phyloP scores from a whole-genome alignment of 352 stramenopile species.

The Phytophthora megakarya region DNA sequence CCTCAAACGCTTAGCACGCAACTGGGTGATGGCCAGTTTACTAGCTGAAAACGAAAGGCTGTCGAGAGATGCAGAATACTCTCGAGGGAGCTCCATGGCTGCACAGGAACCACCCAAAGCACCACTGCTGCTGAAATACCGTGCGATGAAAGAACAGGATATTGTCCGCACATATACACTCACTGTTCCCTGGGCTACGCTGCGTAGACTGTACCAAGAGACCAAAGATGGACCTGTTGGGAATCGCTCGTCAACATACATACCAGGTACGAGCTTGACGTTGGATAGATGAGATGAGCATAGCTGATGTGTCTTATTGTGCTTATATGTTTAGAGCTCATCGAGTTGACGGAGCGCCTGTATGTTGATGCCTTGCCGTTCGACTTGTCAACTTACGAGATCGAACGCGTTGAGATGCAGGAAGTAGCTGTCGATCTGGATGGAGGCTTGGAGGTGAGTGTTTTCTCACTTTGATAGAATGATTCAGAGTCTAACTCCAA shows the following conservation, averaged over 20 bases:
- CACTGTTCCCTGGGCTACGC: conserved; percentile 57
- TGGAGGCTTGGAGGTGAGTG: conserved; percentile 53
- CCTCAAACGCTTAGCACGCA: conserved; percentile 57
- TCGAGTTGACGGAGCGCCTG: conserved; percentile 53
- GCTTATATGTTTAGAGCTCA: conserved; percentile 42
- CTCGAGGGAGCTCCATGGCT: conserved; percentile 1
- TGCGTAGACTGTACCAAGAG: conserved; percentile 51
- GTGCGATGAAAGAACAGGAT: conserved; percentile 43
- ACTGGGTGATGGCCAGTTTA: conserved; percentile 50
- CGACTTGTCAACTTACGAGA: conserved; percentile 55
- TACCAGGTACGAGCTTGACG: conserved; percentile 47
- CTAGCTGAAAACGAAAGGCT: conserved; percentile 20
- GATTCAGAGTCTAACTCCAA: conserved; percentile 17
- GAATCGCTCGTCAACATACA: conserved; percentile 13
- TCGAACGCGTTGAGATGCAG: conserved; percentile 53
- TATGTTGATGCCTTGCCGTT: conserved; percentile 65
- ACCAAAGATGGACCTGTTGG: conserved; percentile 23
- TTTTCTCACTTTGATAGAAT: no score
- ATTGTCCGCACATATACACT: conserved; percentile 64
- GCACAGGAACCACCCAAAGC: conserved; percentile 25
- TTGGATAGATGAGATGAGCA: conserved; percentile 5
- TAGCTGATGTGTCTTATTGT: conserved; percentile 20
- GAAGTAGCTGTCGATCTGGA: conserved; percentile 46
- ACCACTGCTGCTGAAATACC: conserved; percentile 58
- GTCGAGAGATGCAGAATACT: neutral